A percentile compares a stretch with the other conserved stretches of the same genome.
Evolutionary conservation across 768 basidiomycete genomes (phyloP).

Genomic region (Fistulinella prunicolor): DNA sequence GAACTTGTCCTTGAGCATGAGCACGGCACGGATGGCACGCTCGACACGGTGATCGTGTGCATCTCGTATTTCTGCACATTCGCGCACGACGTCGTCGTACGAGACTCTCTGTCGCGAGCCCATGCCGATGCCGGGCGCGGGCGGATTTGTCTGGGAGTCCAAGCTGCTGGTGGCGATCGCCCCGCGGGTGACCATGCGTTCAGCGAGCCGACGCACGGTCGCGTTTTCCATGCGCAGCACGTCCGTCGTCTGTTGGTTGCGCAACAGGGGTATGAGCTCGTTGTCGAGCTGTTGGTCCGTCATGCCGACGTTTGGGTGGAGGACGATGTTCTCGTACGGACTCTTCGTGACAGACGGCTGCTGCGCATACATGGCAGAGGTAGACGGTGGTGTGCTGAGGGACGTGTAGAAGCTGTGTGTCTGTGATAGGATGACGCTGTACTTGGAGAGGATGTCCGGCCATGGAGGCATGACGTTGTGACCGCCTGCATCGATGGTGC

Average conservation of each 20-base stretch:
- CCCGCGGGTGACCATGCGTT: constrained; percentile 62
- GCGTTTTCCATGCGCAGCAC: constrained; percentile 70
- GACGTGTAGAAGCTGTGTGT: constrained; percentile 73
- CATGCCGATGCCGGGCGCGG: constrained; percentile 23
- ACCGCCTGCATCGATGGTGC: constrained; percentile 58
- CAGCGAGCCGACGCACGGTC: constrained; percentile 65
- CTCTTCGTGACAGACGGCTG: constrained; percentile 16
- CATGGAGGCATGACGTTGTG: constrained; percentile 68
- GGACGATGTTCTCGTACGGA: constrained; percentile 60
- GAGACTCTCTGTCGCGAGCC: constrained; percentile 25
- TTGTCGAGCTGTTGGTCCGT: constrained; percentile 68
- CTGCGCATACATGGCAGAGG: constrained; percentile 6
- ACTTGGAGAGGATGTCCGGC: constrained; percentile 86
- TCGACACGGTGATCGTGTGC: constrained; percentile 77
- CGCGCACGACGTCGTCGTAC: constrained; percentile 60
- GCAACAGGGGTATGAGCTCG: constrained; percentile 68
- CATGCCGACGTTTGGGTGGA: constrained; percentile 60
- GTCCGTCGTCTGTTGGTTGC: constrained; percentile 77
- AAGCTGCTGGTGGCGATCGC: constrained; percentile 43
- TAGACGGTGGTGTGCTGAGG: constrained; percentile 41
- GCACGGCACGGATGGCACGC: constrained; percentile 74
- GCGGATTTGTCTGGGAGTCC: constrained; percentile 35
- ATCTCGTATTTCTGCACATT: constrained; percentile 61
- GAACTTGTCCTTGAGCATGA: constrained; percentile 73
- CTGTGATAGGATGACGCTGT: constrained; percentile 80